Evolutionary conservation across 2,329 filamentous ascomycete species (phyloP).

Genomic region (Cyanodermella asteris): DNA sequence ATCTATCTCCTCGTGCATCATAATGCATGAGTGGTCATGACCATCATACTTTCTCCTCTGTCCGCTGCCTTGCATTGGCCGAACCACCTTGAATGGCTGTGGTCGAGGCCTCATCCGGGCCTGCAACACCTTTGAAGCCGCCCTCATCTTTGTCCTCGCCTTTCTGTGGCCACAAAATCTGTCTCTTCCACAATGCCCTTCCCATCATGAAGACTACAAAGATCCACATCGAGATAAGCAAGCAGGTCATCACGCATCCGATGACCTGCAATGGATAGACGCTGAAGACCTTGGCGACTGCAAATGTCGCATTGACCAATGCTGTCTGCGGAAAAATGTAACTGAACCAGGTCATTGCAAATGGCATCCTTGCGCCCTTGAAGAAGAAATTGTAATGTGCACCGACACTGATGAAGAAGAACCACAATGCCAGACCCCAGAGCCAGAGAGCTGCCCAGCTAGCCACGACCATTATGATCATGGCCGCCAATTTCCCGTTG

Average conservation of each 20-base stretch:
- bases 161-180: conserved; percentile 59
- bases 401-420: conserved; percentile 60
- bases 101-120: too few relatives aligned
- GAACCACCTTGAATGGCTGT: too few relatives aligned
- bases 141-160: conserved; percentile 42
- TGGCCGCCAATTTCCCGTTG: conserved; percentile 29
- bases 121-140: conserved; percentile 30
- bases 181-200: conserved; percentile 37
- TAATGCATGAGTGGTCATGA: too few relatives aligned
- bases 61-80: too few relatives aligned
- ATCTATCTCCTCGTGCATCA: too few relatives aligned
- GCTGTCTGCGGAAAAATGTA: conserved; percentile 69
- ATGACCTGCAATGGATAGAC: conserved; percentile 40
- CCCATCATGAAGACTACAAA: conserved; percentile 51
- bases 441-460: conserved; percentile 55
- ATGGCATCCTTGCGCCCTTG: conserved; percentile 39
- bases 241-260: conserved; percentile 44
- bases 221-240: conserved; percentile 45
- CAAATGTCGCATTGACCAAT: conserved; percentile 48
- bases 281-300: conserved; percentile 41
- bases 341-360: conserved; percentile 71
- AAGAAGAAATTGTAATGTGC: conserved; percentile 48
- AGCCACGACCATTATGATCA: conserved; percentile 30
- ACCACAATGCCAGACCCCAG: conserved; percentile 67
- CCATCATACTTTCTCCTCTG: too few relatives aligned